These are phyloP conservation scores for Claviceps spartinae DNA, from an alignment of 2,329 filamentous ascomycete species.

Conservation along the genomic window DNA sequence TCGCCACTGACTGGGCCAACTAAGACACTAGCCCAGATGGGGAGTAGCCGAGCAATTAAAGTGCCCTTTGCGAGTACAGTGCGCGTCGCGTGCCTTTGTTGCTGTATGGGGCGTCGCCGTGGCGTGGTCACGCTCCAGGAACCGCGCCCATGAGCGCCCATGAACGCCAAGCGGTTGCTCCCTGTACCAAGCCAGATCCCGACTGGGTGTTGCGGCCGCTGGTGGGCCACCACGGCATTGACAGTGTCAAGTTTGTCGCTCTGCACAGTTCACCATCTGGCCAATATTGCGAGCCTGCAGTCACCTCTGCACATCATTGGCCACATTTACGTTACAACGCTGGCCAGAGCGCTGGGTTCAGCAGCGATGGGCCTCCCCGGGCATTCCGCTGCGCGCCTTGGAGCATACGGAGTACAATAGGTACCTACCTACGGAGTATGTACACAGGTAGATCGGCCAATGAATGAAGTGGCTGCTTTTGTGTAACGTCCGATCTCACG, in stretches of 20 bases:
- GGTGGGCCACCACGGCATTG: not conserved
- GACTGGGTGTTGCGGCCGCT: not conserved
- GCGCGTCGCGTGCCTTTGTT: not conserved
- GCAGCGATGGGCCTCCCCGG: no score
- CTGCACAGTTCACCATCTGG: not conserved
- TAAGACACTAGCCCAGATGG: not conserved
- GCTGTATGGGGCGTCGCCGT: not conserved
- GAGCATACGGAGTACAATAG: no score
- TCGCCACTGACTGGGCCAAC: not conserved
- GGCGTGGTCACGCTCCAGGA: not conserved
- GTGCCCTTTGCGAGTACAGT: slow-evolving; percentile 5
- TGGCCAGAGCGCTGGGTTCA: not conserved
- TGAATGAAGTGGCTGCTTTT: no score
- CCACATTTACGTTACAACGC: not conserved
- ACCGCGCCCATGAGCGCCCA: not conserved
- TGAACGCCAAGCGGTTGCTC: not conserved
- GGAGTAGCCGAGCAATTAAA: not conserved
- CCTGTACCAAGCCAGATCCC: not conserved
- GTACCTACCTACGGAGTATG: no score
- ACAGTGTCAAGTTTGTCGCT: not conserved
- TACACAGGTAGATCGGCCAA: no score
- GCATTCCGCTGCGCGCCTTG: no score
- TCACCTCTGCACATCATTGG: not conserved
- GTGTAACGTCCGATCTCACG: no score
- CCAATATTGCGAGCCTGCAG: not conserved